A percentile compares a stretch with the other conserved stretches of the same genome.
These are phyloP conservation scores for Aschersonia sp. DNA, from an alignment of 2,329 filamentous ascomycete genomes.

Conservation along the genomic window DNA sequence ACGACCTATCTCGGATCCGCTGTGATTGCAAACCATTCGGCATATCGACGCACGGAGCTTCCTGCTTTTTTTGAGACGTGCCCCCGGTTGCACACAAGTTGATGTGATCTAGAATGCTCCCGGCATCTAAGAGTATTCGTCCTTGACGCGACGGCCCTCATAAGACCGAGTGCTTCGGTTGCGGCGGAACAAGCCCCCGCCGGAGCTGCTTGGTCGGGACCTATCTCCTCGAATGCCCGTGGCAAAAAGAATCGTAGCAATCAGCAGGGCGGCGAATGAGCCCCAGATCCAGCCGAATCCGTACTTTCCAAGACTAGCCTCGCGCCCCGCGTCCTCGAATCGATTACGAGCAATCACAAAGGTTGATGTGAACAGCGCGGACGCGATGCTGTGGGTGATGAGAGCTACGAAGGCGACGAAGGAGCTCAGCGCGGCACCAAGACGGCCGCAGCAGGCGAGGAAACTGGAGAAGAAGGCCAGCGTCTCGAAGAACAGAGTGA, in stretches of 20 bases:
- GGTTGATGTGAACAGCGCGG: constrained; percentile 58
- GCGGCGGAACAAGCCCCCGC: constrained; percentile 11
- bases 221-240: constrained; percentile 40
- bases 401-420: constrained; percentile 43
- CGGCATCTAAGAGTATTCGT: constrained; percentile 44
- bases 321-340: constrained; percentile 41
- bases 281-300: constrained; percentile 70
- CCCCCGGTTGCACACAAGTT: neutral
- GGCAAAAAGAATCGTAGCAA: constrained; percentile 56
- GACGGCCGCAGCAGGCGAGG: constrained; percentile 54
- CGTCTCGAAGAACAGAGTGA: constrained; percentile 66
- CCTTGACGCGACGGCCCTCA: constrained; percentile 48
- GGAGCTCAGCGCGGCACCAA: constrained; percentile 54
- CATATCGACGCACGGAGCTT: too few species aligned
- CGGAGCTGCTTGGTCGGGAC: constrained; percentile 13
- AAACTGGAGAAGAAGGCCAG: constrained; percentile 53
- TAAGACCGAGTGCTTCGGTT: constrained; percentile 21
- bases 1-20: too few species aligned
- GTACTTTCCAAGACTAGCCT: constrained; percentile 48
- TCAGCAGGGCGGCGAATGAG: constrained; percentile 48
- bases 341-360: constrained; percentile 57
- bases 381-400: constrained; percentile 54
- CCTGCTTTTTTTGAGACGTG: too few species aligned
- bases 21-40: too few species aligned
- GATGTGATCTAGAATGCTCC: neutral